phyloP scores from a whole-genome alignment of 192 early-diverging fungal species.

The Entomortierella lignicola region DNA sequence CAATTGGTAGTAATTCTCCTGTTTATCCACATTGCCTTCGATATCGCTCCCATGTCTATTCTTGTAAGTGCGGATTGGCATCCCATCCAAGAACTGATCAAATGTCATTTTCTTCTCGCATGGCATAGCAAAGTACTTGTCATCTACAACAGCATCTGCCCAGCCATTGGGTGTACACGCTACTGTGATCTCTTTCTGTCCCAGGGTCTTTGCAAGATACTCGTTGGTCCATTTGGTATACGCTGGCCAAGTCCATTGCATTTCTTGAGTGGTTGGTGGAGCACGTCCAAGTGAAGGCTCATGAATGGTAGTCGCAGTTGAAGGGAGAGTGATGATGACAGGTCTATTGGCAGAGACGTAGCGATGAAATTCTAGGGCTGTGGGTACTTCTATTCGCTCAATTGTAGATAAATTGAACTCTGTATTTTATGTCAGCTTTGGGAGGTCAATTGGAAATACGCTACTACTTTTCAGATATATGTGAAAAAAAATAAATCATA shows the following conservation, averaged over 20 bases:
- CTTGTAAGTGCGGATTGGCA: slow-evolving; percentile 35
- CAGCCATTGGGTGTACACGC: slow-evolving; percentile 57
- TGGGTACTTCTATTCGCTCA: slow-evolving; percentile 51
- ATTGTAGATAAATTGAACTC: slow-evolving; percentile 46
- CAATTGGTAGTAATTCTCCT: not conserved
- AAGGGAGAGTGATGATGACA: slow-evolving; percentile 52
- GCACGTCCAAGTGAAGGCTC: slow-evolving; percentile 19
- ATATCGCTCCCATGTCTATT: not conserved
- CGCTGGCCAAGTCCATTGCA: slow-evolving; percentile 56
- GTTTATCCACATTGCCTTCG: not conserved
- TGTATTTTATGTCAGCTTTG: no score
- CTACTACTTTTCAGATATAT: no score
- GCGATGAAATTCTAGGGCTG: slow-evolving; percentile 56
- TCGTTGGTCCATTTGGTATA: slow-evolving; percentile 62
- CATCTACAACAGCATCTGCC: slow-evolving; percentile 59
- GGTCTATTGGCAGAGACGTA: slow-evolving; percentile 58
- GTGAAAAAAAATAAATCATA: not conserved
- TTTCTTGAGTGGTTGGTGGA: slow-evolving; percentile 1
- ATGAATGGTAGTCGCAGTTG: slow-evolving; percentile 13
- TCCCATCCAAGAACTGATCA: slow-evolving; percentile 50
- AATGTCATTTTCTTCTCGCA: slow-evolving; percentile 63
- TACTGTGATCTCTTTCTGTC: slow-evolving; percentile 53
- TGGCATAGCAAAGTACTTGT: slow-evolving; percentile 63
- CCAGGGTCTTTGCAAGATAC: slow-evolving; percentile 51
- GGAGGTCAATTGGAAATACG: no score